phyloP scores from a whole-genome alignment of 331 rosid genomes.

The Telfairia occidentalis region DNA sequence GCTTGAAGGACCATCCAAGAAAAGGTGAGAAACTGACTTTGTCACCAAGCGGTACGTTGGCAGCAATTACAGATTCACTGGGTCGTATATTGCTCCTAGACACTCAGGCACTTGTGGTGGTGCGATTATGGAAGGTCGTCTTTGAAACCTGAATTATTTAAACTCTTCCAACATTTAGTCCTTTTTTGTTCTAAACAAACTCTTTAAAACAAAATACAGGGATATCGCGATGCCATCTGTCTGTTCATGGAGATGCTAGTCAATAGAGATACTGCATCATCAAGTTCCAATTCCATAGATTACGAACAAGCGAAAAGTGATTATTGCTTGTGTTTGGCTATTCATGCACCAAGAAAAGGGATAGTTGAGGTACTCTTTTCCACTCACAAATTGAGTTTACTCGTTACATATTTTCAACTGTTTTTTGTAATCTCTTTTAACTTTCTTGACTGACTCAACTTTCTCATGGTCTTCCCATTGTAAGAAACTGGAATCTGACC shows the following conservation, averaged over 20 bases:
- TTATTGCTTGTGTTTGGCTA: conserved; percentile 89
- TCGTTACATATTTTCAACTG: background rate
- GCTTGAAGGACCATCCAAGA: conserved; percentile 89
- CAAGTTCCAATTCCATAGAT: conserved; percentile 47
- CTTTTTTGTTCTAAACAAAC: background rate
- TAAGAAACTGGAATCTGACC: background rate
- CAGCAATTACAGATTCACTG: conserved; percentile 93
- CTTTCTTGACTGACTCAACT: background rate
- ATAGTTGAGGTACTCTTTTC: conserved; percentile 54
- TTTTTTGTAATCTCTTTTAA: background rate
- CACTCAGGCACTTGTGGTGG: conserved; percentile 95
- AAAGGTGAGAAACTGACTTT: conserved; percentile 94
- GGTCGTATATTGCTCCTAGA: conserved; percentile 93
- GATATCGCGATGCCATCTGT: conserved; percentile 91
- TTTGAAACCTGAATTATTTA: conserved; percentile 7
- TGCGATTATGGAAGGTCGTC: conserved; percentile 91
- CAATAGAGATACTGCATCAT: conserved; percentile 48
- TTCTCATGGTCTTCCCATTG: background rate
- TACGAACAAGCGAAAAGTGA: conserved; percentile 74
- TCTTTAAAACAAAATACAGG: conserved; percentile 30
- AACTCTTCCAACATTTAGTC: background rate
- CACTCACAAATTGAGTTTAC: background rate
- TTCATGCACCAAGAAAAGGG: conserved; percentile 94
- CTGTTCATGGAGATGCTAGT: conserved; percentile 95
- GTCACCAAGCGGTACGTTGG: conserved; percentile 96